A percentile compares a stretch with the other conserved stretches of the same genome.
Conservation (phyloP, 805 yeast genomes). For the Wickerhamomyces chaumierensis region DNA sequence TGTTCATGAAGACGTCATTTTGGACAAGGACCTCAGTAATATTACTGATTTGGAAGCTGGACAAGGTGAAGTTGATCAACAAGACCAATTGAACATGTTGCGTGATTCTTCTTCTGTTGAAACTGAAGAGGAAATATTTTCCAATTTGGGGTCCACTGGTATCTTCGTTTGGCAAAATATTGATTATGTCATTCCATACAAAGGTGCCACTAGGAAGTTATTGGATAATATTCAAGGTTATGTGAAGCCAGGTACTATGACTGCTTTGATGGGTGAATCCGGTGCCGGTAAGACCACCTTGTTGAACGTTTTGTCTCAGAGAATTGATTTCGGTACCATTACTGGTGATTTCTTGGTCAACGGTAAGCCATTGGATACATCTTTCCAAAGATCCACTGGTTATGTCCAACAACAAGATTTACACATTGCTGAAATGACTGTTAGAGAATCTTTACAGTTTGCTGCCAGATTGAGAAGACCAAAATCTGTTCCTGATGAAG, state of each 20-base stretch:
- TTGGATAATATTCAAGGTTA: constrained; percentile 37
- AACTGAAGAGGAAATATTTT: constrained; percentile 11
- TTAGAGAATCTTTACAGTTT: constrained; percentile 60
- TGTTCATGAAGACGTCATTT: background rate
- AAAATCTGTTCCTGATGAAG: constrained; percentile 22
- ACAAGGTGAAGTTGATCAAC: constrained; percentile 10
- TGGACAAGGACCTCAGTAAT: constrained; percentile 14
- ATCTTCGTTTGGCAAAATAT: constrained; percentile 23
- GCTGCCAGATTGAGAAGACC: constrained; percentile 65
- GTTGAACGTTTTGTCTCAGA: constrained; percentile 49
- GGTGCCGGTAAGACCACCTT: constrained; percentile 72
- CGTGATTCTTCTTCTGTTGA: background rate
- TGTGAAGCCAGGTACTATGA: constrained; percentile 57
- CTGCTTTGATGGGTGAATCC: constrained; percentile 74
- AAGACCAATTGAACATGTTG: background rate
- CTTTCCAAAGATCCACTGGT: constrained; percentile 35
- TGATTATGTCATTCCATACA: constrained; percentile 21
- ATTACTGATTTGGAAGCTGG: constrained; percentile 19
- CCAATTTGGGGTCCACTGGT: constrained; percentile 20
- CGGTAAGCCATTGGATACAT: constrained; percentile 22
- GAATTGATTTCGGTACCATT: constrained; percentile 20
- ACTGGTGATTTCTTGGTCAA: constrained; percentile 37
- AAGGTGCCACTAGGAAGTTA: constrained; percentile 22
- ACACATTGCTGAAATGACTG: constrained; percentile 60
- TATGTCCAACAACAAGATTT: constrained; percentile 80